Conservation (phyloP, 768 basidiomycete genomes). For the Russula brevipes region DNA sequence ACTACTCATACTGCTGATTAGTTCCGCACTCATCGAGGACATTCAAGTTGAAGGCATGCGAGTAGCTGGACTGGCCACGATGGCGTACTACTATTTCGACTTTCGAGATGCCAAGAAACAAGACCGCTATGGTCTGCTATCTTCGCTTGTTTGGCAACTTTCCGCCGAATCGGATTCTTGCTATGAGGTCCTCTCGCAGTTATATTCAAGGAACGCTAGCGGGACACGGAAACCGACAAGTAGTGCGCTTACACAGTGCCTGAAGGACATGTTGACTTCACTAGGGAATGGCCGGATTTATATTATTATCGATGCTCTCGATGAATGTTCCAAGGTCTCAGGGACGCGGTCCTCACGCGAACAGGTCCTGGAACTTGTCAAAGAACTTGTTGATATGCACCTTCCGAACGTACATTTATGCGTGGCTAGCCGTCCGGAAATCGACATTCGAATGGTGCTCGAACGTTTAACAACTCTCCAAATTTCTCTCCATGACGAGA, state of each 20-base stretch:
- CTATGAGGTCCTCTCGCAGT: background rate
- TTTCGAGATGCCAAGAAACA: background rate
- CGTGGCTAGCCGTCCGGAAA: background rate
- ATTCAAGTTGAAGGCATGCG: conserved; percentile 1
- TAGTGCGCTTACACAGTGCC: background rate
- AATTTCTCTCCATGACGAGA: background rate
- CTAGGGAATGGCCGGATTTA: background rate
- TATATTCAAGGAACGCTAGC: background rate
- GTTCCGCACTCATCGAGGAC: conserved; percentile 5
- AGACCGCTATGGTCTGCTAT: background rate
- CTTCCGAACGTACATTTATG: conserved; percentile 1
- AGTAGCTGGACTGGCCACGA: background rate
- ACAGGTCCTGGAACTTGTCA: background rate
- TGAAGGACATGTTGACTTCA: background rate
- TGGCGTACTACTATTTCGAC: conserved; percentile 2
- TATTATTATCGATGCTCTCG: conserved; percentile 1
- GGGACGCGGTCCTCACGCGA: background rate
- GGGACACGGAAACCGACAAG: background rate
- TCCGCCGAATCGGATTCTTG: background rate
- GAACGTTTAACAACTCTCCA: background rate
- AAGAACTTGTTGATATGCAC: background rate
- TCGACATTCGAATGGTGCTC: background rate
- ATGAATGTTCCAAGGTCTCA: background rate
- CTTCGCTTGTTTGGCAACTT: conserved; percentile 6
- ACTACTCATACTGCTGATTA: background rate